A percentile compares a stretch with the other conserved stretches of the same genome.
Evolutionary conservation across 2,329 filamentous ascomycete species (phyloP).

Genomic region (Didymella segeticola): DNA sequence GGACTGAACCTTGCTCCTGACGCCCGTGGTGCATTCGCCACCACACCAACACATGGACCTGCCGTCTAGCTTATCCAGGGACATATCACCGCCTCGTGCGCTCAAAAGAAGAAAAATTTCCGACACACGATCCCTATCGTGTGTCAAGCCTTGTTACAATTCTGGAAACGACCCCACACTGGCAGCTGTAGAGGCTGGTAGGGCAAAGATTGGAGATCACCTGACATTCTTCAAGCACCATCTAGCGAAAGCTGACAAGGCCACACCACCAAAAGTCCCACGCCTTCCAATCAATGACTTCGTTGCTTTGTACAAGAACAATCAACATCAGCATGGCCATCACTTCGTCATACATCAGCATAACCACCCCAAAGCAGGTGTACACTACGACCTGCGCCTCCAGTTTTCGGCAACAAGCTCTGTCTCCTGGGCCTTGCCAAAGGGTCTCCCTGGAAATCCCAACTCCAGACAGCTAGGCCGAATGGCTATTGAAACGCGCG

Average conservation of each 20-base stretch:
- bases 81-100: constrained; percentile 33
- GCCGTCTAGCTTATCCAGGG: constrained; percentile 27
- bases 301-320: constrained; percentile 55
- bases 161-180: constrained; percentile 17
- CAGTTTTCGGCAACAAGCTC: constrained; percentile 73
- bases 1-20: not conserved
- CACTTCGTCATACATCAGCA: constrained; percentile 75
- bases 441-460: constrained; percentile 53
- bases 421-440: constrained; percentile 61
- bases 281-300: constrained; percentile 54
- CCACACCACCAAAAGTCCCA: constrained; percentile 26
- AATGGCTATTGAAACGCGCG: constrained; percentile 55
- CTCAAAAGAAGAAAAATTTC: constrained; percentile 24
- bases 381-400: constrained; percentile 72
- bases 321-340: constrained; percentile 53
- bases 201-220: constrained; percentile 56
- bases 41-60: constrained; percentile 18
- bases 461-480: constrained; percentile 49
- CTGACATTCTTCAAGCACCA: constrained; percentile 56
- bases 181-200: constrained; percentile 61
- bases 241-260: constrained; percentile 43
- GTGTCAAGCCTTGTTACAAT: not conserved
- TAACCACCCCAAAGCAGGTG: constrained; percentile 72
- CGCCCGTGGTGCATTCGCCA: not conserved
- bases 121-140: not conserved